phyloP scores from a whole-genome alignment of 495 filamentous ascomycete genomes.

The Aspergillus incahuasiensis region DNA sequence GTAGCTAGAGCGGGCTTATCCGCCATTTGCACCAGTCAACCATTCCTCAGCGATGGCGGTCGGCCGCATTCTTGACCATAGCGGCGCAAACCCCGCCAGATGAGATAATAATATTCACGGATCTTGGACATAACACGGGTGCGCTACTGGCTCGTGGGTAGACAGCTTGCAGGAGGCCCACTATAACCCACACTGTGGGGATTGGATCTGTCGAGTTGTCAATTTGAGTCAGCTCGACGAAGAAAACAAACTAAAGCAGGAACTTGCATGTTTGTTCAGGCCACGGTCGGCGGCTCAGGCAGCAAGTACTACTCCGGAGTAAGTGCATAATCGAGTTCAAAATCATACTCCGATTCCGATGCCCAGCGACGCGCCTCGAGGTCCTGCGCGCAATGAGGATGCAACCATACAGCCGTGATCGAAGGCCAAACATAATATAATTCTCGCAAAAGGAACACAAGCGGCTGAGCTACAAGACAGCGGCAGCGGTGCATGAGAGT shows the following conservation, averaged over 20 bases:
- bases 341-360: no score
- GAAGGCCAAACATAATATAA: background rate
- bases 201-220: constrained; percentile 3
- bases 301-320: no score
- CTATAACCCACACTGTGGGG: background rate
- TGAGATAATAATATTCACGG: background rate
- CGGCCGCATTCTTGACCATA: constrained; percentile 4
- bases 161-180: constrained; percentile 4
- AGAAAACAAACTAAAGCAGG: background rate
- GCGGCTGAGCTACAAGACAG: background rate
- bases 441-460: background rate
- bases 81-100: background rate
- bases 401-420: background rate
- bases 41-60: background rate
- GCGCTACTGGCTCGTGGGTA: constrained; percentile 6
- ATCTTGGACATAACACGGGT: background rate
- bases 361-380: background rate
- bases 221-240: background rate
- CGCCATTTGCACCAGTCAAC: background rate
- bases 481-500: background rate
- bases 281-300: no score
- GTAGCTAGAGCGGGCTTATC: background rate
- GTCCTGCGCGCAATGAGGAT: no score
- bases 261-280: background rate
- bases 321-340: no score